A percentile compares a stretch with the other conserved stretches of the same genome.
Evolutionary conservation across 1,284 basidiomycete genomes (phyloP).

Genomic region (Leccinum subatratum): DNA sequence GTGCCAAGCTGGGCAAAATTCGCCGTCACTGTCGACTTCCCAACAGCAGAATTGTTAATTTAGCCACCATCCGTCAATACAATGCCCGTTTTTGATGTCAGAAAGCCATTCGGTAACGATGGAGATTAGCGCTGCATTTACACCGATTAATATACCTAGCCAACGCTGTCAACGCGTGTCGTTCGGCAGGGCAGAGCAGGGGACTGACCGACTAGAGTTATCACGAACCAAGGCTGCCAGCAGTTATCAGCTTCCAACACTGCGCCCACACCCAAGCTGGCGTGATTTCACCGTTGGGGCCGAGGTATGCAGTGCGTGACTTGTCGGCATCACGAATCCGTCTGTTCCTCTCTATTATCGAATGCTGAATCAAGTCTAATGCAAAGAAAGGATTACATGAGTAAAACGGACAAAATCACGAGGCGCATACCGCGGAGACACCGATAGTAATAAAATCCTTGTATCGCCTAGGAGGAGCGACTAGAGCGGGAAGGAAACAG

Average conservation of each 20-base stretch:
- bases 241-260: conserved; percentile 54
- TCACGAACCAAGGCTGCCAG: conserved; percentile 75
- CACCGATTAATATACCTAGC: conserved; percentile 83
- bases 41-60: conserved; percentile 98
- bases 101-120: conserved; percentile 98
- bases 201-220: conserved; percentile 79
- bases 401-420: conserved; percentile 8
- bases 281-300: conserved; percentile 49
- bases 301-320: conserved; percentile 46
- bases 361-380: conserved; percentile 91
- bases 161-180: conserved; percentile 5
- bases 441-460: conserved; percentile 83
- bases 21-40: conserved; percentile 83
- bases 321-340: conserved; percentile 57
- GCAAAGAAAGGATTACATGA: conserved; percentile 10
- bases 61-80: conserved; percentile 96
- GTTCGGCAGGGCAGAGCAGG: not conserved
- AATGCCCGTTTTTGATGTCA: conserved; percentile 96
- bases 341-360: conserved; percentile 78
- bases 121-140: conserved; percentile 92
- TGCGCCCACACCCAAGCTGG: conserved; percentile 62
- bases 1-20: conserved; percentile 89
- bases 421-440: conserved; percentile 32
- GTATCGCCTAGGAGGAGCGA: conserved; percentile 53
- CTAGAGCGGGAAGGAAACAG: conserved; percentile 7